Evolutionary conservation across 805 yeast species (phyloP), one percentile per base, ranked within the genome.

Genomic region (Pichia gijzeniarum): DNA sequence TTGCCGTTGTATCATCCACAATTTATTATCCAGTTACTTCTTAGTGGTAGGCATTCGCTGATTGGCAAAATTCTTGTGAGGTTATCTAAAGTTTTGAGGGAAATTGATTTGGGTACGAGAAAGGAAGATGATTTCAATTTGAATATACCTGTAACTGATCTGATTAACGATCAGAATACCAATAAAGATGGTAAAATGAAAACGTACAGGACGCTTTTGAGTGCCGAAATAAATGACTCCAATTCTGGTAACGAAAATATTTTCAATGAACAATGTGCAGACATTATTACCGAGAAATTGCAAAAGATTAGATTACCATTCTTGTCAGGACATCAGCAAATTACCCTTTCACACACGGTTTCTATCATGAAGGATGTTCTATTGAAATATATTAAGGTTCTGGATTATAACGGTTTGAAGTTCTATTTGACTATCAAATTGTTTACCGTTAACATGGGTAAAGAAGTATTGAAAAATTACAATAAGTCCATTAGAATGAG

Each of bases 1-100:
- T 62, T 91, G 14, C 96, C 97, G 0, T 65, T 88, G 1, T 90
- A 86, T 54, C 97, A 91, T 57, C 98, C 98, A 0, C 96, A 89
- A 61, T 74, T 87, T 43, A 62, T 90, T 40, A 80, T 88, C 38
- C 96, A 90, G 60, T 68, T 81, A 4, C 60, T 90, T 17, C 80
- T 83, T 54, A 74, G 78, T 52, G 82, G 80, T 22, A 79, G 82
- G 50, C 51, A 74, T 13, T 64, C 67, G 10, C 57, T 78, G 2
- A 90, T 79, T 2, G 72, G 77, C 49, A 72, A 70, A 33, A 70
- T 90, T 1, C 56, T 91, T 17, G 64, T 75, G 12, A 63, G 69
- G 19, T 63, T 90, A 33, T 76, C 79, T 48, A 59, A 72, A 13
- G 67, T 60, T 35, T 57, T 89, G 34, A 69, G 93, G 50, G 74